phyloP scores from a whole-genome alignment of 148 eudicot genomes.

The Chenopodium formosanum region DNA sequence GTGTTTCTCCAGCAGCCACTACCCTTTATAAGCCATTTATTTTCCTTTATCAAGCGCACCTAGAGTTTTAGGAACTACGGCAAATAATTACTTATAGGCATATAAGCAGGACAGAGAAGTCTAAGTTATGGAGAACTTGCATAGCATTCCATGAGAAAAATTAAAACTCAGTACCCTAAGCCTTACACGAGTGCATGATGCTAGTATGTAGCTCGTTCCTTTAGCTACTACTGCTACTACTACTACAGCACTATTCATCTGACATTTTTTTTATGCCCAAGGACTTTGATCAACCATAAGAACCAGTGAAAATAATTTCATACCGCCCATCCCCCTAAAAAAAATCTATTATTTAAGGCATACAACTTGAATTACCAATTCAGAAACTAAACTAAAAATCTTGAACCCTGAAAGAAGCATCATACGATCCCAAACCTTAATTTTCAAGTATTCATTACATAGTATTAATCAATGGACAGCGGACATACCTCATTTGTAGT shows the following conservation, averaged over 20 bases:
- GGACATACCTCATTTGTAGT: conserved; percentile 85
- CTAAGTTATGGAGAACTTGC: not conserved
- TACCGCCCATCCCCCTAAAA: not conserved
- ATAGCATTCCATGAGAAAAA: not conserved
- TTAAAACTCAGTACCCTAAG: not conserved
- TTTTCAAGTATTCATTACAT: not conserved
- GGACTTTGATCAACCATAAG: not conserved
- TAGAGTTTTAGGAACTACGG: not conserved
- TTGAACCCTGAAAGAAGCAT: not conserved
- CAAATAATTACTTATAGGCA: not conserved
- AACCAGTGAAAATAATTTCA: not conserved
- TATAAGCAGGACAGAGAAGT: not conserved
- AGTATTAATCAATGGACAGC: not conserved
- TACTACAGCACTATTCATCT: no score
- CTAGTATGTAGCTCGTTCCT: no score
- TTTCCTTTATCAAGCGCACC: not conserved
- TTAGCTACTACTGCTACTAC: no score
- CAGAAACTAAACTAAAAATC: not conserved
- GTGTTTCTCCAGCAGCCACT: not conserved
- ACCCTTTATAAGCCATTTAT: not conserved
- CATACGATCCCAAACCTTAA: not conserved
- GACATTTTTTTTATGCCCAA: not conserved
- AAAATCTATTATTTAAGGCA: not conserved
- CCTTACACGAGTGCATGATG: not conserved
- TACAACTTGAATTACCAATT: not conserved